Conservation (phyloP, 192 early-diverging fungal species). For the Umbelopsis vinacea region DNA sequence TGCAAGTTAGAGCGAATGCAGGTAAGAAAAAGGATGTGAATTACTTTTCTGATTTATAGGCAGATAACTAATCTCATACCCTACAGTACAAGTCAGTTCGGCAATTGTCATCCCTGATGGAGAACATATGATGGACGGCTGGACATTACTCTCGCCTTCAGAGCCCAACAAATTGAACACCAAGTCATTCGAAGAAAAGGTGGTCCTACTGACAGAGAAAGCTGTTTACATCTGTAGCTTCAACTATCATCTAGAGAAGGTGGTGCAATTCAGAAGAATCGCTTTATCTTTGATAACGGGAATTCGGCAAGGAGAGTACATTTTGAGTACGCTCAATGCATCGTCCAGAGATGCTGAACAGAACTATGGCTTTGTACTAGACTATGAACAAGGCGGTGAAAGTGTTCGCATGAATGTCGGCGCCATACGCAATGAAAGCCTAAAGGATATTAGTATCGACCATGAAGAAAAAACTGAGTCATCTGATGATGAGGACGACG, state of each 20-base stretch:
- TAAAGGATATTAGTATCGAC: constrained; percentile 35
- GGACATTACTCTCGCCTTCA: constrained; percentile 65
- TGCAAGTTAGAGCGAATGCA: constrained; percentile 48
- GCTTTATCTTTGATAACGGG: constrained; percentile 56
- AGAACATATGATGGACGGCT: constrained; percentile 62
- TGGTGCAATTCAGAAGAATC: constrained; percentile 65
- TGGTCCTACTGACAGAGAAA: constrained; percentile 63
- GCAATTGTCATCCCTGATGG: constrained; percentile 68
- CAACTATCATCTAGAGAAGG: constrained; percentile 70
- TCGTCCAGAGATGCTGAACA: constrained; percentile 42
- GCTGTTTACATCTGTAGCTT: constrained; percentile 74
- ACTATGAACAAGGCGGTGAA: constrained; percentile 52
- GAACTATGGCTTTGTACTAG: constrained; percentile 56
- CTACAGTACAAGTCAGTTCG: constrained; percentile 53
- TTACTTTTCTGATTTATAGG: neutral
- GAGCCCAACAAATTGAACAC: constrained; percentile 45
- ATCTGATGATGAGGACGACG: constrained; percentile 4
- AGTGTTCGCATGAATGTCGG: constrained; percentile 54
- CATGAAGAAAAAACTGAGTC: neutral
- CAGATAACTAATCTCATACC: neutral
- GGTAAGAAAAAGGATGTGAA: constrained; percentile 28
- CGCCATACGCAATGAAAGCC: constrained; percentile 48
- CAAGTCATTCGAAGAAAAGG: constrained; percentile 63
- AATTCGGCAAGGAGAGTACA: constrained; percentile 64
- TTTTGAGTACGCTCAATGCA: constrained; percentile 40